Percentiles rank a stretch among this genome's conserved stretches.
Conservation (phyloP, 1,139 yeast species). For the Lodderomyces pseudojiufengensis region DNA sequence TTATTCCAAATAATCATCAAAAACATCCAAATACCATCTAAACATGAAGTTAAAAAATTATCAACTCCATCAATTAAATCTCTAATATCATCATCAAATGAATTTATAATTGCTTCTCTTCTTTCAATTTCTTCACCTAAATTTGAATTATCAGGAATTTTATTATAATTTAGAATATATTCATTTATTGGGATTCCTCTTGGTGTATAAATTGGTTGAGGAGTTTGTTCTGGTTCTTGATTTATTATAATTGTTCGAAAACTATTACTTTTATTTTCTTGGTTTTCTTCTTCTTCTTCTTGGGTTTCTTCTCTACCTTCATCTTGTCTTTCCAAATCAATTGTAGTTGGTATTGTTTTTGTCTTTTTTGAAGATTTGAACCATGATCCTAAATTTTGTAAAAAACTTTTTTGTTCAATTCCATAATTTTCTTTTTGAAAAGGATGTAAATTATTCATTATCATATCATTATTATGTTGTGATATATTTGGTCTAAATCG, state of each 20-base stretch:
- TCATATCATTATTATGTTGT: constrained; percentile 33
- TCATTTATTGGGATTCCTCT: constrained; percentile 24
- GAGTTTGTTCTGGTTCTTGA: constrained; percentile 7
- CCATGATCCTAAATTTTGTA: constrained; percentile 7
- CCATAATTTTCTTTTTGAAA: constrained; percentile 23
- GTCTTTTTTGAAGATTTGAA: too few species aligned
- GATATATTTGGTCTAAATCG: constrained; percentile 53
- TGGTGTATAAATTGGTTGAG: constrained; percentile 21
- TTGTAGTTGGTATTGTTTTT: constrained; percentile 8
- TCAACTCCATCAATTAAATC: constrained; percentile 16
- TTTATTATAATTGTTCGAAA: constrained; percentile 6
- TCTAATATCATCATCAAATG: constrained; percentile 17
- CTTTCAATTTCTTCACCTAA: constrained; percentile 10
- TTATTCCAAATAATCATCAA: constrained; percentile 5
- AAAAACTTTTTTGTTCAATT: not conserved
- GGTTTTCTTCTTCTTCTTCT: too few species aligned
- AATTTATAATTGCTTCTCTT: constrained; percentile 16
- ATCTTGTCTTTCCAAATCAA: constrained; percentile 11
- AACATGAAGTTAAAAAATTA: constrained; percentile 13
- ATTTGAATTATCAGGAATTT: constrained; percentile 5
- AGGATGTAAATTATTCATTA: constrained; percentile 40
- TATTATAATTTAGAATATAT: constrained; percentile 17
- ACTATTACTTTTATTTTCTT: constrained; percentile 3
- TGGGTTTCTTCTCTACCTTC: too few species aligned
- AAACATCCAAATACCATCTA: constrained; percentile 12